phyloP scores from a whole-genome alignment of 331 rosid species.

The Malus hybrid region DNA sequence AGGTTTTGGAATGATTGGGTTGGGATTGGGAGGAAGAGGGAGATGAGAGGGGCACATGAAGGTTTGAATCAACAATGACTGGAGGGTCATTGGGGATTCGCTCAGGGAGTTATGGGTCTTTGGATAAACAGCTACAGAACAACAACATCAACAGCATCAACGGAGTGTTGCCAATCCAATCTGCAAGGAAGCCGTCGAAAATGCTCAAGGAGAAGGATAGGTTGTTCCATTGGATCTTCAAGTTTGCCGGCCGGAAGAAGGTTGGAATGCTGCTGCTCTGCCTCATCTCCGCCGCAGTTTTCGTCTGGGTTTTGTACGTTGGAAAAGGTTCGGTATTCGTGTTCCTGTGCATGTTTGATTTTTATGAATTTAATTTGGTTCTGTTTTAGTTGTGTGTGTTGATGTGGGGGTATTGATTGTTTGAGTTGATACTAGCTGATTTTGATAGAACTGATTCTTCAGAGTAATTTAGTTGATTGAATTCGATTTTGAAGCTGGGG shows the following conservation, averaged over 20 bases:
- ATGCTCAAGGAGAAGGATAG: constrained; percentile 82
- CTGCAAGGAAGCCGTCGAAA: constrained; percentile 63
- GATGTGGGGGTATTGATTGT: not conserved
- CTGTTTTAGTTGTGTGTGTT: not conserved
- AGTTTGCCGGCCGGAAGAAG: constrained; percentile 74
- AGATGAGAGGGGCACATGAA: constrained; percentile 43
- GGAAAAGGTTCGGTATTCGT: constrained; percentile 57
- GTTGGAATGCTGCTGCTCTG: constrained; percentile 87
- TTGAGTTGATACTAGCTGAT: not conserved
- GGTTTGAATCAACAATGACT: constrained; percentile 57
- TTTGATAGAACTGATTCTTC: not conserved
- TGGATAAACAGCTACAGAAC: constrained; percentile 65
- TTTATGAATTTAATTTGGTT: constrained; percentile 2
- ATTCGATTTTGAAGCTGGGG: not conserved
- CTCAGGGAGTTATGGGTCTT: constrained; percentile 71
- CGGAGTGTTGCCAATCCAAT: constrained; percentile 57
- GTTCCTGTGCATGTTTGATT: not conserved
- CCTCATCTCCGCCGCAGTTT: constrained; percentile 67
- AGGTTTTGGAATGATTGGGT: constrained; percentile 20
- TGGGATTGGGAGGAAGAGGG: constrained; percentile 14
- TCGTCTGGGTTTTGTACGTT: constrained; percentile 72
- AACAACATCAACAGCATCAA: constrained; percentile 13
- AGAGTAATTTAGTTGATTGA: not conserved
- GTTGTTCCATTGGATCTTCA: constrained; percentile 68
- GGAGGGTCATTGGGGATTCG: constrained; percentile 89